These are phyloP conservation scores for Phaseolus lunatus DNA, from an alignment of 306 rosid species.

Conservation along the genomic window DNA sequence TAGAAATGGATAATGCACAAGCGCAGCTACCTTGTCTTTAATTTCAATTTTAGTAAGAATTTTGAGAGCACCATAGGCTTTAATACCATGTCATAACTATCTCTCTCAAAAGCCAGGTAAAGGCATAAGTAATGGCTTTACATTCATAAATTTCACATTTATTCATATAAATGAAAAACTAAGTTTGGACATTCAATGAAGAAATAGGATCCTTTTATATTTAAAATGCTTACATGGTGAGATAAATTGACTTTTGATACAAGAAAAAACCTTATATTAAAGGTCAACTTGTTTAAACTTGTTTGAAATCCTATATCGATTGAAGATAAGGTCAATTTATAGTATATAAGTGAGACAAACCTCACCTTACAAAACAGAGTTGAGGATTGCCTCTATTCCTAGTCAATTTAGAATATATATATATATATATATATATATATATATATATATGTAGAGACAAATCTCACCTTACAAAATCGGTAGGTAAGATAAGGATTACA, in stretches of 20 bases:
- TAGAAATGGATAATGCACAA: neutral
- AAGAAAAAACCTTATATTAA: neutral
- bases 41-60: neutral
- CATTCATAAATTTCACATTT: neutral
- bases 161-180: neutral
- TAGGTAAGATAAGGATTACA: too few species aligned
- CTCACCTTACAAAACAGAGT: too few species aligned
- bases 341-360: too few species aligned
- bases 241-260: neutral
- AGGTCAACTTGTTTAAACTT: too few species aligned
- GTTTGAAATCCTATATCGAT: too few species aligned
- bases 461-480: too few species aligned
- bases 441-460: too few species aligned
- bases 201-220: neutral
- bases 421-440: too few species aligned
- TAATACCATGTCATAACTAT: neutral
- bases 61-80: neutral
- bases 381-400: too few species aligned
- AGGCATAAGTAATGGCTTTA: neutral
- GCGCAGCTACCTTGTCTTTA: neutral
- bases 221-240: neutral
- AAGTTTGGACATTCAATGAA: neutral
- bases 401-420: too few species aligned
- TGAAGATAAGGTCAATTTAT: too few species aligned
- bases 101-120: neutral